phyloP scores from a whole-genome alignment of 148 eudicot genomes.

The Fagopyrum esculentum region DNA sequence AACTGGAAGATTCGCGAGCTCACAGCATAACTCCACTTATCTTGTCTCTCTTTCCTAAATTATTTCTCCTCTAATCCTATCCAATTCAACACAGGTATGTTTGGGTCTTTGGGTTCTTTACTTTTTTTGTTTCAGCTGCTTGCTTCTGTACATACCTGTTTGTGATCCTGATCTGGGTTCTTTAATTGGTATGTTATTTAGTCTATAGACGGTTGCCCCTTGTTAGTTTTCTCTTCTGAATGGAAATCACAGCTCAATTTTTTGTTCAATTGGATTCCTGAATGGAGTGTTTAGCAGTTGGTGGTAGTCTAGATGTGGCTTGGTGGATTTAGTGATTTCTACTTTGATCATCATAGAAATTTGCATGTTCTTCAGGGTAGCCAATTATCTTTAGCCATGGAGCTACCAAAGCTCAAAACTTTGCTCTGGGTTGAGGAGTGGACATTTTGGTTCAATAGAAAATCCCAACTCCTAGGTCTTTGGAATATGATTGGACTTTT shows the following conservation, averaged over 20 bases:
- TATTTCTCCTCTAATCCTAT: not conserved
- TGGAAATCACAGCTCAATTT: not conserved
- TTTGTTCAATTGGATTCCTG: not conserved
- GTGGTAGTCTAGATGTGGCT: not conserved
- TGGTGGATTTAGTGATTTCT: not conserved
- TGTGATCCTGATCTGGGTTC: not conserved
- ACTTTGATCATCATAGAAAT: not conserved
- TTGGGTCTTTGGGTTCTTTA: not conserved
- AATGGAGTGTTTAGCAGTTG: not conserved
- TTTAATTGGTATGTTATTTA: not conserved
- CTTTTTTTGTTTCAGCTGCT: not conserved
- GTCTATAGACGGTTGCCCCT: not conserved
- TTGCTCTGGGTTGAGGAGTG: no score
- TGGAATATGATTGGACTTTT: not conserved
- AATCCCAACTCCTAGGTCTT: no score
- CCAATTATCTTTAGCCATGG: not conserved
- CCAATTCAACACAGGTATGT: not conserved
- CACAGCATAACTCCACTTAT: not conserved
- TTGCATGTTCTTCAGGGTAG: not conserved
- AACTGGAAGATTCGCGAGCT: conserved; percentile 5
- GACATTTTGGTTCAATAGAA: no score
- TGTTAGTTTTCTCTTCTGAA: not conserved
- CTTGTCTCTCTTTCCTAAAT: not conserved
- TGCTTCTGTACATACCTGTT: not conserved
- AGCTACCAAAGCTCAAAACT: not conserved